Percentiles rank a stretch among this genome's conserved stretches.
These are phyloP conservation scores for Penicillium paradoxum DNA, from an alignment of 495 filamentous ascomycete species.

Conservation along the genomic window DNA sequence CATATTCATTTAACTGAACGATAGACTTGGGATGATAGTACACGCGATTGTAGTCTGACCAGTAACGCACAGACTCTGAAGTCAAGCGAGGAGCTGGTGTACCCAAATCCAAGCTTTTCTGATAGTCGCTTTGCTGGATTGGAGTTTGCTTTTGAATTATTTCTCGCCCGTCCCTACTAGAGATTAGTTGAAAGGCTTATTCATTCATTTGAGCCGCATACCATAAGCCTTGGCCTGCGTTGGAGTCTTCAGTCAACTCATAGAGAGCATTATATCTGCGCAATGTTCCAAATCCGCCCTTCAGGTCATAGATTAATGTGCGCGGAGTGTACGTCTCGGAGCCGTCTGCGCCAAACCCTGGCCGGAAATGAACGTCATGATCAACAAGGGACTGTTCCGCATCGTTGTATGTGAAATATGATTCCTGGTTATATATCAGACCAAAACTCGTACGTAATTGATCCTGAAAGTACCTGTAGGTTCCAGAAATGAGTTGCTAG, in stretches of 20 bases:
- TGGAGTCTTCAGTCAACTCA: slow-evolving; percentile 55
- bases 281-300: slow-evolving; percentile 84
- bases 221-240: slow-evolving; percentile 54
- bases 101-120: slow-evolving; percentile 68
- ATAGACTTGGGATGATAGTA: slow-evolving; percentile 90
- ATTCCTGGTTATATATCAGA: slow-evolving; percentile 55
- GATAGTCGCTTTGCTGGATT: slow-evolving; percentile 69
- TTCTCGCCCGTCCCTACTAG: slow-evolving; percentile 65
- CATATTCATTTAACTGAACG: slow-evolving; percentile 83
- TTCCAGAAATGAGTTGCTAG: slow-evolving; percentile 99
- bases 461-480: slow-evolving; percentile 55
- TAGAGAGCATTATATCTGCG: slow-evolving; percentile 86
- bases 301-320: slow-evolving; percentile 91
- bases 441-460: not conserved
- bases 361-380: slow-evolving; percentile 88
- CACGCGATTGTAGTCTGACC: slow-evolving; percentile 89
- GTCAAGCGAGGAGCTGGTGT: slow-evolving; percentile 55
- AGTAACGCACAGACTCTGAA: slow-evolving; percentile 73
- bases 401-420: slow-evolving; percentile 87
- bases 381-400: slow-evolving; percentile 67
- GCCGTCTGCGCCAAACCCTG: slow-evolving; percentile 72
- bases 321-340: slow-evolving; percentile 89
- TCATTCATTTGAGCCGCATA: slow-evolving; percentile 24
- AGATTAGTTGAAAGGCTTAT: not conserved
- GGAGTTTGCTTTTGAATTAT: slow-evolving; percentile 59